A percentile compares a stretch with the other conserved stretches of the same genome.
Evolutionary conservation across 2,329 filamentous ascomycete species (phyloP).

Genomic region (Paramyrothecium sp.): DNA sequence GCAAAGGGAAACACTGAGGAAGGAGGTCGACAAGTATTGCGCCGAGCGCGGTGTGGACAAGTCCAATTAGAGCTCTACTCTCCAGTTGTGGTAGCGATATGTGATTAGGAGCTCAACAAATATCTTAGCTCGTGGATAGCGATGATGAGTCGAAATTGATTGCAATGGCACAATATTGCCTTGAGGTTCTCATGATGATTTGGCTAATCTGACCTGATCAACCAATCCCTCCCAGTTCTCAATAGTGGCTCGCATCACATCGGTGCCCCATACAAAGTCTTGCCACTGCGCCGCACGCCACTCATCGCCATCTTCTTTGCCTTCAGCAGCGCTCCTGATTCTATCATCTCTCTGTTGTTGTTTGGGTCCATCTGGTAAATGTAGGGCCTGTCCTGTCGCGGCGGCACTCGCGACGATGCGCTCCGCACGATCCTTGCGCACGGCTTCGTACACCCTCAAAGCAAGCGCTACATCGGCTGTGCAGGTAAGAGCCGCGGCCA

Average conservation of each 20-base stretch:
- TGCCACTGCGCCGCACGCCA: slow-evolving; percentile 22
- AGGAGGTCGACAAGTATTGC: slow-evolving; percentile 76
- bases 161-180: too few species aligned
- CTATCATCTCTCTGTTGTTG: slow-evolving; percentile 14
- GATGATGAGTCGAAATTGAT: too few species aligned
- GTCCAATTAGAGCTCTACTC: neutral
- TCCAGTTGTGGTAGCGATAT: neutral
- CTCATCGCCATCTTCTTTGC: slow-evolving; percentile 17
- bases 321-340: slow-evolving; percentile 9
- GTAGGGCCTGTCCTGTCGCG: slow-evolving; percentile 8
- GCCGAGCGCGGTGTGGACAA: slow-evolving; percentile 51
- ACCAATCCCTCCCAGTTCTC: slow-evolving; percentile 14
- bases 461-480: slow-evolving; percentile 15
- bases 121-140: neutral
- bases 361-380: slow-evolving; percentile 16
- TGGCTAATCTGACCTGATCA: neutral
- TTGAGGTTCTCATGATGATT: too few species aligned
- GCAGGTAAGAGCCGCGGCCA: slow-evolving; percentile 35
- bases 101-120: too few species aligned
- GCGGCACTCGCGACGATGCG: slow-evolving; percentile 15
- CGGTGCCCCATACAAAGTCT: slow-evolving; percentile 27
- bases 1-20: slow-evolving; percentile 64
- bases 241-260: slow-evolving; percentile 25
- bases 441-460: slow-evolving; percentile 15
- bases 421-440: slow-evolving; percentile 16